Conservation (phyloP, 139 green algal species). For the Diplosphaera chodatii region DNA sequence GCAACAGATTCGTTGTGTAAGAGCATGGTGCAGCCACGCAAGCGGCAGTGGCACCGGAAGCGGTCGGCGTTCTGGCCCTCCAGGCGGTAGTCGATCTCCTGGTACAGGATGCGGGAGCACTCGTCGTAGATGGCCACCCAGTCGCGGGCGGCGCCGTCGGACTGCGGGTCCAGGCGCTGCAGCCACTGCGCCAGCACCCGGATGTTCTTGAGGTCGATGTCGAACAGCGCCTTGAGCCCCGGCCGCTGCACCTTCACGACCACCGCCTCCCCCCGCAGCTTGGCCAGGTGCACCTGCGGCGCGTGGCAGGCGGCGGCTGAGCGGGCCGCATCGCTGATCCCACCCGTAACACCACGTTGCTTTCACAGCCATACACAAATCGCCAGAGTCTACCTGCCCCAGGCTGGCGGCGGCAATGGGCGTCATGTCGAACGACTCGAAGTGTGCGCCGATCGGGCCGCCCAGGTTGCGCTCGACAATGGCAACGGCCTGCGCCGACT, state of each 20-base stretch:
- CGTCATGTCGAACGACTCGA: slow-evolving; percentile 72
- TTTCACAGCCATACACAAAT: no score
- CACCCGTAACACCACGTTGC: no score
- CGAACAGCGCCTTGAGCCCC: slow-evolving; percentile 91
- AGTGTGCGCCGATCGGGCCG: slow-evolving; percentile 59
- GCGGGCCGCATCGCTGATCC: no score
- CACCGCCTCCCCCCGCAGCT: slow-evolving; percentile 71
- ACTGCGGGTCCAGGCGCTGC: slow-evolving; percentile 85
- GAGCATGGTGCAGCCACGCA: no score
- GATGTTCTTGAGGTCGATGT: slow-evolving; percentile 97
- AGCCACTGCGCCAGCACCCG: slow-evolving; percentile 76
- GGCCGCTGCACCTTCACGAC: slow-evolving; percentile 98
- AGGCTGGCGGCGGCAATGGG: slow-evolving; percentile 93
- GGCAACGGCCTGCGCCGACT: slow-evolving; percentile 55
- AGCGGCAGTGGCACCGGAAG: slow-evolving; percentile 67
- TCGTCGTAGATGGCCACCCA: slow-evolving; percentile 99
- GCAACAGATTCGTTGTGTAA: no score
- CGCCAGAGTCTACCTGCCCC: slow-evolving; percentile 54
- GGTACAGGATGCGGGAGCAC: slow-evolving; percentile 92
- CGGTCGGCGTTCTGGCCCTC: slow-evolving; percentile 86
- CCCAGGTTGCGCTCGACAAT: slow-evolving; percentile 85
- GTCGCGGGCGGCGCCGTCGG: slow-evolving; percentile 92
- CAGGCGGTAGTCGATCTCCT: slow-evolving; percentile 95
- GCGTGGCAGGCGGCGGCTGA: no score
- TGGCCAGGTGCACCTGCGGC: slow-evolving; percentile 76